Evolutionary conservation across 768 basidiomycete species (phyloP).

Genomic region (Pisolithus microcarpus): DNA sequence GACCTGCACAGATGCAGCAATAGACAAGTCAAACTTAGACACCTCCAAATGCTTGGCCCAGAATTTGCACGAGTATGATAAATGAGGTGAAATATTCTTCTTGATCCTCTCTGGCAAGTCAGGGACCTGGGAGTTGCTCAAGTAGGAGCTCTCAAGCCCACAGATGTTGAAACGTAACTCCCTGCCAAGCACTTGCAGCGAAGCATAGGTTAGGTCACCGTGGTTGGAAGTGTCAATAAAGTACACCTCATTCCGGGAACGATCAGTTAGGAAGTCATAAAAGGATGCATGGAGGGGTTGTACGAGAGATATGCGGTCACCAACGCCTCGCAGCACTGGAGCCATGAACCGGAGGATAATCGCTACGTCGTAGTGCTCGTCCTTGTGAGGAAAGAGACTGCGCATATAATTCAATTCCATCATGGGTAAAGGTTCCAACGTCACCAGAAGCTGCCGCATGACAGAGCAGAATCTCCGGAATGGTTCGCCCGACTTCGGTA

Average conservation of each 20-base stretch:
- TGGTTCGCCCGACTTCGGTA: not conserved
- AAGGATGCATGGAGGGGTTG: conserved; percentile 24
- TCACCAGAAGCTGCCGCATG: not conserved
- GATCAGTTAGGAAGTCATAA: conserved; percentile 18
- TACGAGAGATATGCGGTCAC: not conserved
- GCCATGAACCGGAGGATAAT: conserved; percentile 1
- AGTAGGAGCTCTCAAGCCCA: conserved; percentile 23
- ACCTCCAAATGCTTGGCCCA: too few relatives aligned
- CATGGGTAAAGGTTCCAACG: conserved; percentile 2
- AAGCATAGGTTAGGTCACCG: conserved; percentile 13
- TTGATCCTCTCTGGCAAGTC: too few relatives aligned
- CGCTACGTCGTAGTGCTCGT: not conserved
- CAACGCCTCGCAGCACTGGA: conserved; percentile 4
- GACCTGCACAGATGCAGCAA: too few relatives aligned
- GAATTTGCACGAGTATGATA: too few relatives aligned
- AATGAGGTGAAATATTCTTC: too few relatives aligned
- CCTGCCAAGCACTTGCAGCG: conserved; percentile 21
- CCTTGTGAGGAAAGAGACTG: not conserved
- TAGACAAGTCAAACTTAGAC: too few relatives aligned
- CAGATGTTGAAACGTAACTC: conserved; percentile 31
- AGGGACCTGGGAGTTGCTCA: conserved; percentile 17
- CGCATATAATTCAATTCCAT: not conserved
- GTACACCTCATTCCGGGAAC: conserved; percentile 7
- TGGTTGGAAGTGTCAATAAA: conserved; percentile 10
- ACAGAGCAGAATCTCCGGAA: not conserved